Evolutionary conservation across 441 rosid genomes (phyloP).

Genomic region (Geranium incanum): DNA sequence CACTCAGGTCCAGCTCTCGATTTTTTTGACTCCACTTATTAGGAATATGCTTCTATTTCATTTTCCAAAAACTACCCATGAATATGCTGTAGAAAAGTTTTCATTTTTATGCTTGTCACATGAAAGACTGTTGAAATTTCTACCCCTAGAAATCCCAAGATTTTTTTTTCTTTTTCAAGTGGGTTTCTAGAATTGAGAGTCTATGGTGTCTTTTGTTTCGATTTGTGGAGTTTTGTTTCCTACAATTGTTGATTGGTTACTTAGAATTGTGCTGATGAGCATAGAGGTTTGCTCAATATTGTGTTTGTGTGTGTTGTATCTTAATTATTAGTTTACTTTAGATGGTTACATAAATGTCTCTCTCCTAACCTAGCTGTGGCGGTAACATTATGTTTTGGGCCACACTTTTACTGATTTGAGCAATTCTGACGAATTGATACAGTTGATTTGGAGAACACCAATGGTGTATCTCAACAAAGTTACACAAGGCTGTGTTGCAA

Average conservation of each 20-base stretch:
- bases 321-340: too few species aligned
- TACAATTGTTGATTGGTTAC: too few species aligned
- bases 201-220: neutral
- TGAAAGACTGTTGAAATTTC: neutral
- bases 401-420: slow-evolving; percentile 24
- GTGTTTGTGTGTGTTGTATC: too few species aligned
- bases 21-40: too few species aligned
- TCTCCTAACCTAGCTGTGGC: neutral
- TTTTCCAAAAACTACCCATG: neutral
- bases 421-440: slow-evolving; percentile 18
- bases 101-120: neutral
- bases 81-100: neutral
- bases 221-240: neutral
- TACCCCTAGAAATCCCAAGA: neutral
- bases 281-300: too few species aligned
- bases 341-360: too few species aligned
- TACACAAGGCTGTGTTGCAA: slow-evolving; percentile 63
- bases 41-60: slow-evolving; percentile 5
- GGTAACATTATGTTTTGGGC: slow-evolving; percentile 7
- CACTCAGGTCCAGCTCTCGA: slow-evolving; percentile 48
- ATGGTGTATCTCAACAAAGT: slow-evolving; percentile 30
- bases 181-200: neutral
- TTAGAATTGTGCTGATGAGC: neutral
- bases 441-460: too few species aligned
- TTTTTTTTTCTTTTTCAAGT: neutral